Evolutionary conservation across 306 rosid species (phyloP), one percentile per base, ranked within the genome.

Genomic region (Prunus kanzakura): DNA sequence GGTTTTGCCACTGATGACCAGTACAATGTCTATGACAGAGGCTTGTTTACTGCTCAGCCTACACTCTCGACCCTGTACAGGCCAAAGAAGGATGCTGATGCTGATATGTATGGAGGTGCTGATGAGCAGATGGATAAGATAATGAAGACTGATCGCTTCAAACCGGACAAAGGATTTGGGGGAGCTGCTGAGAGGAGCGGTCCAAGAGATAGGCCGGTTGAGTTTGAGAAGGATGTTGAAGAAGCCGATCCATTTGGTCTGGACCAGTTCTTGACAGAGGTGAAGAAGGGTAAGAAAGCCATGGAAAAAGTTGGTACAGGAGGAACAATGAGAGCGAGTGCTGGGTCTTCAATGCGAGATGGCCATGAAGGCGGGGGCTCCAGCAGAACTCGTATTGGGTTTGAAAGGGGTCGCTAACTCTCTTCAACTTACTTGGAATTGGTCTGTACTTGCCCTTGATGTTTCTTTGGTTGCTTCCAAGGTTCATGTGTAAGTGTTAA

Each of bases 171-270:
- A 52, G 58, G 58, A 18, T 52, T 52, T 52, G 58, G 58, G 4
- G n/a, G 58, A 52, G 73, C 91, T 46, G 79, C 95, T 14, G 97
- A 94, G 85, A 92, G 76, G 86, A 23, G 88, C 2, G 91, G 84
- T 60, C 90, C 88, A 32, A 92, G 96, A 81, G 96, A 94, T 47
- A 81, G 98, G 76, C 95, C 97, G 0, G 89, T 90, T 38, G 96
- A 94, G 77, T 94, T 94, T 79, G 98, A 94, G 85, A 89, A 87
- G 78, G 86, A 83, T 16, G 85, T 71, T 35, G 97, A 90, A 71
- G 98, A 90, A 85, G 95, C 91, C 29, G 97, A 92, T 88, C 97
- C 97, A 55, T 95, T 95, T 81, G 97, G 98, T 75, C 84, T 95
- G 38, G 98, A 95, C 65, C 92, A 88, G 90, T 95, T 90, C 69